phyloP scores from a whole-genome alignment of 2,329 filamentous ascomycete species.

The Colletotrichum sp. region DNA sequence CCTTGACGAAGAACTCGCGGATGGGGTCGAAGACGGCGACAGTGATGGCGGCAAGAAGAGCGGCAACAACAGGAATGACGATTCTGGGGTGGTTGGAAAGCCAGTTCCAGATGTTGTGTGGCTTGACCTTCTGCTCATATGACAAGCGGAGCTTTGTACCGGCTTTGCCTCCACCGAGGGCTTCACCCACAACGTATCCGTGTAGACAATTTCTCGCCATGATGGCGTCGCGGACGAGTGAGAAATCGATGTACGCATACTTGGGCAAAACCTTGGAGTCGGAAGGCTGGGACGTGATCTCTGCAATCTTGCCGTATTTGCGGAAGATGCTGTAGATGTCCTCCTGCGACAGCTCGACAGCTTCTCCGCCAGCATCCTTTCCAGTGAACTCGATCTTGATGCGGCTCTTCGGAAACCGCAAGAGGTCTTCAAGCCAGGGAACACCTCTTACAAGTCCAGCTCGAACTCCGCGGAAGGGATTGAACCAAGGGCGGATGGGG shows the following conservation, averaged over 20 bases:
- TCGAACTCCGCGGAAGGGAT: slow-evolving; percentile 75
- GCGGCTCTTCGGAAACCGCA: slow-evolving; percentile 77
- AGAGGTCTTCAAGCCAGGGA: slow-evolving; percentile 94
- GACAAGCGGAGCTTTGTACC: slow-evolving; percentile 82
- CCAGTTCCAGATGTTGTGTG: slow-evolving; percentile 87
- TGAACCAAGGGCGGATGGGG: slow-evolving; percentile 89
- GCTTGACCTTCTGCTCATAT: slow-evolving; percentile 81
- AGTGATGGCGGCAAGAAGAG: slow-evolving; percentile 80
- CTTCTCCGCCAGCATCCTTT: slow-evolving; percentile 70
- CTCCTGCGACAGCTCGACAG: slow-evolving; percentile 84
- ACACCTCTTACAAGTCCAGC: slow-evolving; percentile 79
- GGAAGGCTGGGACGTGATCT: slow-evolving; percentile 81
- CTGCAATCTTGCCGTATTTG: slow-evolving; percentile 86
- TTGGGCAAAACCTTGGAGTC: slow-evolving; percentile 86
- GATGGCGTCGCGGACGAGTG: slow-evolving; percentile 74
- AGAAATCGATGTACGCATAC: slow-evolving; percentile 82
- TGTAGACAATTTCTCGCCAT: slow-evolving; percentile 95
- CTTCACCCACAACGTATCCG: slow-evolving; percentile 74
- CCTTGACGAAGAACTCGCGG: slow-evolving; percentile 88
- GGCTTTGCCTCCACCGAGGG: slow-evolving; percentile 73
- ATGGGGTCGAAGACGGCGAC: slow-evolving; percentile 95
- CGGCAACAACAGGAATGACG: slow-evolving; percentile 82
- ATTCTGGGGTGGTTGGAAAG: slow-evolving; percentile 84
- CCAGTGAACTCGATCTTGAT: slow-evolving; percentile 87
- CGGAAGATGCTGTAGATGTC: slow-evolving; percentile 86